These are phyloP conservation scores for Candida glucosophila DNA, from an alignment of 1,139 yeast species.

Conservation along the genomic window DNA sequence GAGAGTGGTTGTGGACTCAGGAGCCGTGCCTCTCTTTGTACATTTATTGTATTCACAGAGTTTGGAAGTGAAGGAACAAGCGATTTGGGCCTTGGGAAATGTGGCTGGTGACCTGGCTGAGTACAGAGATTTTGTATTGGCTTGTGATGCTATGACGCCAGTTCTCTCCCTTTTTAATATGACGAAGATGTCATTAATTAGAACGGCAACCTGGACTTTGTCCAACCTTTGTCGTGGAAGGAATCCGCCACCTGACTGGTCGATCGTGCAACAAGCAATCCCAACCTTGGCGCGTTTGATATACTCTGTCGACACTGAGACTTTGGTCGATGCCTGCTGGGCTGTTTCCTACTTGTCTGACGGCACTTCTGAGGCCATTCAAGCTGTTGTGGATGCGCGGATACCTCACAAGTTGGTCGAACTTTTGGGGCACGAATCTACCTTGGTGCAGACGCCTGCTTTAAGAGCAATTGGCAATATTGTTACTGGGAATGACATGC, in stretches of 20 bases:
- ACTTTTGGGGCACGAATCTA: conserved; percentile 72
- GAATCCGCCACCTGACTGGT: conserved; percentile 95
- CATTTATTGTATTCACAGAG: conserved; percentile 72
- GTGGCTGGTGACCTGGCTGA: conserved; percentile 95
- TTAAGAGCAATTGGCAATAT: conserved; percentile 95
- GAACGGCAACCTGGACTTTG: conserved; percentile 98
- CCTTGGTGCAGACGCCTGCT: conserved; percentile 93
- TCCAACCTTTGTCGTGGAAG: conserved; percentile 95
- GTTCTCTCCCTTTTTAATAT: conserved; percentile 71
- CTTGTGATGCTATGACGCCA: conserved; percentile 84
- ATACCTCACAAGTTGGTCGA: conserved; percentile 93
- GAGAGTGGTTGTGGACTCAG: conserved; percentile 79
- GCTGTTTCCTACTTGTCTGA: conserved; percentile 92
- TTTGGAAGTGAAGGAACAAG: conserved; percentile 92
- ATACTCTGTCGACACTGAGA: conserved; percentile 85
- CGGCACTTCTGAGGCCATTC: conserved; percentile 88
- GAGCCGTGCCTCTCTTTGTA: conserved; percentile 90
- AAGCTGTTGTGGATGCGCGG: conserved; percentile 94
- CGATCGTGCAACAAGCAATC: conserved; percentile 71
- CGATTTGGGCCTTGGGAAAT: conserved; percentile 98
- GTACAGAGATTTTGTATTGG: conserved; percentile 81
- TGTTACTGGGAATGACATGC: conserved; percentile 92
- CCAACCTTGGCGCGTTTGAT: conserved; percentile 90
- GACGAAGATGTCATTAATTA: conserved; percentile 75
- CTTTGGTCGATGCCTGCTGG: conserved; percentile 97